Base-by-base conservation (phyloP, 345 rosid genomes). In the Hibiscus tridactylites region DNA sequence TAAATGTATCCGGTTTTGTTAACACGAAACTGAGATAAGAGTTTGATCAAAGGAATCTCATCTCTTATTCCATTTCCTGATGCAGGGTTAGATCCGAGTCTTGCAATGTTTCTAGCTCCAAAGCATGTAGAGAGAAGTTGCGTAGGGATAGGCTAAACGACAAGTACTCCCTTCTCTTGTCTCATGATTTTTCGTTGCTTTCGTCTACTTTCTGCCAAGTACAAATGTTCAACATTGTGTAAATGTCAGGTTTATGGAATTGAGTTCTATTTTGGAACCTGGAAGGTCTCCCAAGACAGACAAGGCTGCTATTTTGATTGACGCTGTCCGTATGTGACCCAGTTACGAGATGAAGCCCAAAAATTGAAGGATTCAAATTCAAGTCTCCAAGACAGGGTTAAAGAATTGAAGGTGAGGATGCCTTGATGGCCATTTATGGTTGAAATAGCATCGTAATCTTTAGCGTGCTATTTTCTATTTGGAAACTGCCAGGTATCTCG, bases 121-220 rank as follows among this genome's bases (percentile, higher is more conserved):
- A 95, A 75, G 99, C 99, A 47, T 92, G 99, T 75, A 83, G 98
- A 85, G 99, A 95, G 88, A 95, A 95, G 88, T 71, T 85, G 88
- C 97, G 99, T 16, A 85, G 99, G 69, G 97, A 92, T 81, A 86
- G 81, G 80, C 89, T 95, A 62, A 95, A 95, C 74, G 99, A 95
- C 87, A 95, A 90, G 99, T 95, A 85, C 64, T 68, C 50, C 52
- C 80, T 17, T 61, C 53, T 50, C 66, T 60, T 61, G 61, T 67
- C 6, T 65, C 47, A 59, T 76, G 24, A 31, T 16, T 7, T 68
- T 62, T 35, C 61, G 3, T 57, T 21, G 31, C 16, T 46, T 54
- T 64, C 56, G 15, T 39, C 11, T 9, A 52, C n/a, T 33, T 42
- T n/a, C 44, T 73, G 24, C 12, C 1, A 49, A 59, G 77, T 47